Base-by-base conservation (phyloP, 208 protist species). In the Acanthamoeba royreba region DNA sequence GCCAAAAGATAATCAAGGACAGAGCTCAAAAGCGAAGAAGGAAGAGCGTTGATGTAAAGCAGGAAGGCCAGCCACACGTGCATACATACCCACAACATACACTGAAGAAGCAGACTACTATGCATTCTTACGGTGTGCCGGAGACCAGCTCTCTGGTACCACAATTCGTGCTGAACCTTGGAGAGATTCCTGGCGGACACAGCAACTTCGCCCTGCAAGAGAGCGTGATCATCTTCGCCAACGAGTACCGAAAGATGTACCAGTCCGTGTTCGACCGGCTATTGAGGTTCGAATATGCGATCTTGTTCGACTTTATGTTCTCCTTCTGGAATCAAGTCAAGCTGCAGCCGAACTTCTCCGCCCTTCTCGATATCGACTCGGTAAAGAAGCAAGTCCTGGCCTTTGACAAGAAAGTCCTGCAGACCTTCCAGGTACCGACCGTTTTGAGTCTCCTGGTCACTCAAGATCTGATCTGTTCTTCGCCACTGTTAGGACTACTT, bases 261-360 rank as follows among this genome's bases (percentile, higher is more conserved):
- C 83, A 89, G 83, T 43, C 55, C 28, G 52, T 89, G 31, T 89
- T 89, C 83, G 83, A 89, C 47, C 47, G 55, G 25, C 47, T 89
- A 1, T 43, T 89, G 13, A 43, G 55, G 2, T 89, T 69, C 83
- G 83, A 89, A 38, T 89, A 69, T 35, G 83, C 47, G 22, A 66
- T 66, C 83, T 35, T 89, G 52, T 89, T 89, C 83, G 83, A 89
- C 33, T 22, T 89, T 11, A 42, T 89, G 15, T 89, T 89, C 83
- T 69, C 83, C 19, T 89, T 89, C 83, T 89, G 83, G 83, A 89
- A 66, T 35, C 83, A 89, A 35, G 83, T 89, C 83, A 89, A 89
- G 83, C 55, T 66, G 15, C 83, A 69, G 83, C 83, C 83, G 25
- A 58, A 89, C 83, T 89, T 69, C 47, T 4, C 52, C 52, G 35